A percentile compares a stretch with the other conserved stretches of the same genome.
phyloP scores from a whole-genome alignment of 169 alveolate species.

The Cryptosporidium felis region DNA sequence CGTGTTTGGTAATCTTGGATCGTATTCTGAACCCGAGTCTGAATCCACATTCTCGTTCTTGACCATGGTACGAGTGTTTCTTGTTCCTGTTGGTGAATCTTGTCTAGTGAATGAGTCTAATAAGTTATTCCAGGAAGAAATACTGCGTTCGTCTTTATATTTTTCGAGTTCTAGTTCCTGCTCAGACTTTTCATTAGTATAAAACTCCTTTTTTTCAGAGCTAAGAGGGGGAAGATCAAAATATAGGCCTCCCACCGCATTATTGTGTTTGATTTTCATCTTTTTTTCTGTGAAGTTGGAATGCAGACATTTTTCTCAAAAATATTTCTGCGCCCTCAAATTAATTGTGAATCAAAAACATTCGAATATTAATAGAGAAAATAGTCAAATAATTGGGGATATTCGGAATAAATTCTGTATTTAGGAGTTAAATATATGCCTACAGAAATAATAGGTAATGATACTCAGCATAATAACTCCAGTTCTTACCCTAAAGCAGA shows the following conservation, averaged over 20 bases:
- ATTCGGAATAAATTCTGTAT: not conserved
- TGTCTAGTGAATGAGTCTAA: not conserved
- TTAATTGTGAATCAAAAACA: too few relatives aligned
- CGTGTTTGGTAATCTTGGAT: conserved; percentile 30
- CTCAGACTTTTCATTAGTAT: too few relatives aligned
- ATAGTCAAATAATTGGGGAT: too few relatives aligned
- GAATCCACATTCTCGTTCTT: not conserved
- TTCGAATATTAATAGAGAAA: too few relatives aligned
- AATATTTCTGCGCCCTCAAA: too few relatives aligned
- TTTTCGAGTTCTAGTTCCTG: too few relatives aligned
- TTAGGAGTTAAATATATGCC: not conserved
- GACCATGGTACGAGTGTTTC: not conserved
- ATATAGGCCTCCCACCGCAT: conserved; percentile 46
- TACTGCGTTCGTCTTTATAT: too few relatives aligned
- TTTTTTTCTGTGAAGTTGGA: too few relatives aligned
- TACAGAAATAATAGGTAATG: not conserved
- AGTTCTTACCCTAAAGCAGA: not conserved
- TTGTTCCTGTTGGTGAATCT: not conserved
- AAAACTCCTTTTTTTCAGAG: not conserved
- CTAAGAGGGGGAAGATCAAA: conserved; percentile 56
- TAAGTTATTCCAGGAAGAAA: conserved; percentile 14
- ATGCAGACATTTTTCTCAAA: too few relatives aligned
- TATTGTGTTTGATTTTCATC: too few relatives aligned
- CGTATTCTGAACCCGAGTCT: conserved; percentile 3
- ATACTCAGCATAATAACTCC: not conserved